phyloP scores from a whole-genome alignment of 768 basidiomycete species.

The Russula virescens region DNA sequence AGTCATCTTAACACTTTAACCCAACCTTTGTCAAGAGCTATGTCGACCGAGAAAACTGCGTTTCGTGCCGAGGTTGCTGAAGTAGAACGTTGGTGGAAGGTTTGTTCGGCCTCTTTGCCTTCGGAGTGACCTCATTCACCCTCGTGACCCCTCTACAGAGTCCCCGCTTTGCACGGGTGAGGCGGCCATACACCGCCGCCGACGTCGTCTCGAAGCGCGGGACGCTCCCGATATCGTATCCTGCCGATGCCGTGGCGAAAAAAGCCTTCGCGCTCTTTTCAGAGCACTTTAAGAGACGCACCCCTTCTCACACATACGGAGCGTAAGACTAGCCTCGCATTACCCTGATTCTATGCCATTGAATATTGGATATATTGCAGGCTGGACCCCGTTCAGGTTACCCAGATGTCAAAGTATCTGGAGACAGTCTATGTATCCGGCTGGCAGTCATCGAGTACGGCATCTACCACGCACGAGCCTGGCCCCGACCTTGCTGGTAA shows the following conservation, averaged over 20 bases:
- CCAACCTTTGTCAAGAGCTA: constrained; percentile 28
- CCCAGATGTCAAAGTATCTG: constrained; percentile 98
- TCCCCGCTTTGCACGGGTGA: constrained; percentile 81
- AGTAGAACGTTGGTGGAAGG: constrained; percentile 93
- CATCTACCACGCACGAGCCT: constrained; percentile 90
- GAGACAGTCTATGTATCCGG: constrained; percentile 99
- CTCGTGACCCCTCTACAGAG: constrained; percentile 41
- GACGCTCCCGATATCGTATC: constrained; percentile 77
- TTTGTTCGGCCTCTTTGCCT: constrained; percentile 30
- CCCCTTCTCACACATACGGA: constrained; percentile 94
- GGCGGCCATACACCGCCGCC: constrained; percentile 86
- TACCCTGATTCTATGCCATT: neutral
- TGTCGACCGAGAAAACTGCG: constrained; percentile 57
- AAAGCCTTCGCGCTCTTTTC: constrained; percentile 76
- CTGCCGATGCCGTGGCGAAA: constrained; percentile 78
- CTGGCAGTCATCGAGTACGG: constrained; percentile 92
- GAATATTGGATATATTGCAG: constrained; percentile 37
- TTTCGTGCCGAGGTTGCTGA: constrained; percentile 80
- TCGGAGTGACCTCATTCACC: neutral
- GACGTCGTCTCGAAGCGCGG: constrained; percentile 95
- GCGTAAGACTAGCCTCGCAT: constrained; percentile 52
- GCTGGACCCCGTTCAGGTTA: constrained; percentile 95
- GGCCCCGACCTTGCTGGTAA: constrained; percentile 96
- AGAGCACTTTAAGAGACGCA: constrained; percentile 68
- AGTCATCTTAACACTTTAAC: neutral